Base-by-base conservation (phyloP, 495 filamentous ascomycete genomes). In the Glonium stellatum region DNA sequence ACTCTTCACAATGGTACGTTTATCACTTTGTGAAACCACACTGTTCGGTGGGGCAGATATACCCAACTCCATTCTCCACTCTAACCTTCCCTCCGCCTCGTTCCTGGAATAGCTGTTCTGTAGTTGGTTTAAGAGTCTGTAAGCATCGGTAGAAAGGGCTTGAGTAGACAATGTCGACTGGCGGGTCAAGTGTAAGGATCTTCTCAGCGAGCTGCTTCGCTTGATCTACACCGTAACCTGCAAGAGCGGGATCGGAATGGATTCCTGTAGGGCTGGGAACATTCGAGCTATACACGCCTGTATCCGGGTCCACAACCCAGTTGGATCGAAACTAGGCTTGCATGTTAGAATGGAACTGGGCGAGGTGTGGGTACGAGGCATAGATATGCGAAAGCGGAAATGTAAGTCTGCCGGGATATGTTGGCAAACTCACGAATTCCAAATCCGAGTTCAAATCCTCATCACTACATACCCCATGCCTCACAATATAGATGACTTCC, bases 111-210 rank as follows among this genome's bases (percentile, higher is more conserved):
- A 86, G 72, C 27, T 71, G 70, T 61, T 84, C 79, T 11, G 88
- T 79, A 22, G 82, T 80, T 0, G 92, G 91, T 39, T 75, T 74
- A 44, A 97, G 80, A 0, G 93, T 97, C 72, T 97, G 89, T 19
- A 97, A 75, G 70, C 93, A 98, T 55, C 93, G 83, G 72, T 95
- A 97, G 69, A 92, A 97, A 13, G 90, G 89, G 61, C 85, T 89
- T 13, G 80, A 85, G 76, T 96, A 97, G 65, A 97, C 75, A 55
- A 82, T 79, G 23, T 91, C 86, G 53, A 88, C 78, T 36, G 85
- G 80, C 11, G 90, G 87, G 22, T 84, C 70, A 4, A 86, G 68
- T 4, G 70, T 70, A n/a, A 71, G 46, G 23, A 97, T 73, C 48
- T 90, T 79, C 4, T 72, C 73, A 10, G 82, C 88, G 27, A 97